Conservation (phyloP, 768 basidiomycete genomes). For the Mrakia gelida region DNA sequence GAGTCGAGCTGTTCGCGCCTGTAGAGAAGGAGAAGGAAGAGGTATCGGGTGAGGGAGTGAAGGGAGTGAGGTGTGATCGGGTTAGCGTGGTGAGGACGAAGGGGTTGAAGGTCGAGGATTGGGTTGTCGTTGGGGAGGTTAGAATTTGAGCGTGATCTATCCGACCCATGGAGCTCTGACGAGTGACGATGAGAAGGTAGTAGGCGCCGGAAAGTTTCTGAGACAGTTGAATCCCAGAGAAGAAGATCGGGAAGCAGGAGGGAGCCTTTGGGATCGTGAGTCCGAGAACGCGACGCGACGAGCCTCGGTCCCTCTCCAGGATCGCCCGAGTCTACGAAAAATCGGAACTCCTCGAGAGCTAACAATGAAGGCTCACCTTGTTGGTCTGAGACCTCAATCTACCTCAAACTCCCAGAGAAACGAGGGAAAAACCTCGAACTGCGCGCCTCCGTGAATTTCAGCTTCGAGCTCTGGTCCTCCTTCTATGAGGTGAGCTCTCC, state of each 20-base stretch:
- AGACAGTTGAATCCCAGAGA: too few species aligned
- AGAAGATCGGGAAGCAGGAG: too few species aligned
- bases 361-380: too few species aligned
- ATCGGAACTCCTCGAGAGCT: too few species aligned
- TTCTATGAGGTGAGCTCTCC: background rate
- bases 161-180: background rate
- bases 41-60: background rate
- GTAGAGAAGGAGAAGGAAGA: background rate
- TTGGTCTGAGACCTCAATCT: too few species aligned
- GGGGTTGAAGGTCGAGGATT: conserved; percentile 6
- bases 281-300: too few species aligned
- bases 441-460: background rate
- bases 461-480: background rate
- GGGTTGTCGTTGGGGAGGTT: conserved; percentile 14
- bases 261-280: too few species aligned
- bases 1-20: conserved; percentile 6
- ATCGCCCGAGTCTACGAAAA: too few species aligned
- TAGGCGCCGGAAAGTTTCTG: too few species aligned
- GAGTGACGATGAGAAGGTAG: too few species aligned
- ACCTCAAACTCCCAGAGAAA: too few species aligned
- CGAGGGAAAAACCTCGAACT: background rate
- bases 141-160: background rate
- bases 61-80: conserved; percentile 8
- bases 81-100: conserved; percentile 20
- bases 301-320: too few species aligned